These are phyloP conservation scores for Cyclostephanos tholiformis DNA, from an alignment of 108 stramenopile species.

Conservation along the genomic window DNA sequence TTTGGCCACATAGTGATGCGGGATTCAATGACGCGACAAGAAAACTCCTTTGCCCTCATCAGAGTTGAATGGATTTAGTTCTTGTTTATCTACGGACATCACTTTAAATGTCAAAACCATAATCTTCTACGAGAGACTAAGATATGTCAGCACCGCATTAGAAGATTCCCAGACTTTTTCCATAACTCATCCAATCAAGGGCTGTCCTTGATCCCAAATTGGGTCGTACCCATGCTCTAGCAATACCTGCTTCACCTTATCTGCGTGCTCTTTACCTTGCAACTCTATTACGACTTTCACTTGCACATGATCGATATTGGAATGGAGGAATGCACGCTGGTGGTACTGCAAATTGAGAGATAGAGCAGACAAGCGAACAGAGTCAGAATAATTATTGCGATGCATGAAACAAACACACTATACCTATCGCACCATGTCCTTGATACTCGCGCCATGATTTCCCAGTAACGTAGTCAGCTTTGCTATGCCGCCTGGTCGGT, in stretches of 20 bases:
- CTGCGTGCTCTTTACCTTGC: conserved; percentile 77
- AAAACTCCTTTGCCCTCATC: no score
- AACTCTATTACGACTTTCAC: conserved; percentile 90
- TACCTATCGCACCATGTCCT: conserved; percentile 61
- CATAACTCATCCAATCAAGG: conserved; percentile 4
- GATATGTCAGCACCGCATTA: no score
- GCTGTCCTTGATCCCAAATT: conserved; percentile 33
- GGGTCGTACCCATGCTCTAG: conserved; percentile 44
- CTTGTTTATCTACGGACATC: no score
- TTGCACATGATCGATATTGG: conserved; percentile 89
- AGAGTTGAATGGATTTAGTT: no score
- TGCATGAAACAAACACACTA: no score
- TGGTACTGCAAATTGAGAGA: conserved; percentile 68
- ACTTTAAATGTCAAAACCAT: no score
- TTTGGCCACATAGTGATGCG: no score
- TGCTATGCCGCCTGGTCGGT: conserved; percentile 90
- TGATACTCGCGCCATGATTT: conserved; percentile 81
- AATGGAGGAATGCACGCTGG: conserved; percentile 96
- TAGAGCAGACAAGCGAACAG: no score
- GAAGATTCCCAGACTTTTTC: not conserved
- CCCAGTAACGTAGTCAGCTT: conserved; percentile 66
- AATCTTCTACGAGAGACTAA: no score
- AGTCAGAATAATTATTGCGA: no score
- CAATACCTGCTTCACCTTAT: conserved; percentile 41
- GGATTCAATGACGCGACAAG: no score